These are phyloP conservation scores for Symbiodinium natans DNA, from an alignment of 73 alveolate genomes.

Conservation along the genomic window DNA sequence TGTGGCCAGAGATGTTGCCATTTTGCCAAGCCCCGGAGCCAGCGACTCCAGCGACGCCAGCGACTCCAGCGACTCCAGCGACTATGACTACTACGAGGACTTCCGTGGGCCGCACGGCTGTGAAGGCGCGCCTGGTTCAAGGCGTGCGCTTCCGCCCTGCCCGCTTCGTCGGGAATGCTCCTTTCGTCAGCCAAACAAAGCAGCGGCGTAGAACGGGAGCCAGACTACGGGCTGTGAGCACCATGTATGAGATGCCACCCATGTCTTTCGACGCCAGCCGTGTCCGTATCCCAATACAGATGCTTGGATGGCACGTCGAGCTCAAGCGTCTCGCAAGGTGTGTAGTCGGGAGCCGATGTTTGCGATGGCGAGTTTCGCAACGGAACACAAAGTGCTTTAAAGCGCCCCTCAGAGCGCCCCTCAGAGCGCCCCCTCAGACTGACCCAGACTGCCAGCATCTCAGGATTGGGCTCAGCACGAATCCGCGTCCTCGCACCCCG, in stretches of 20 bases:
- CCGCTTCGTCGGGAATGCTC: neutral
- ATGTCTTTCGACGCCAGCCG: conserved; percentile 42
- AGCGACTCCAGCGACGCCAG: neutral
- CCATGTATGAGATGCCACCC: conserved; percentile 55
- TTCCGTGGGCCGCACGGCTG: conserved; percentile 47
- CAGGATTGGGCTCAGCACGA: neutral
- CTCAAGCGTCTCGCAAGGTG: neutral
- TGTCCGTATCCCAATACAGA: conserved; percentile 31
- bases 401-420: too few species aligned
- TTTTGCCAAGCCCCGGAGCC: neutral
- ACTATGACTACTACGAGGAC: neutral
- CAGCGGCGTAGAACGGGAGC: conserved; percentile 39
- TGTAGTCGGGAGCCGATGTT: neutral
- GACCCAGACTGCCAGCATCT: too few species aligned
- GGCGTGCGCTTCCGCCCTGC: neutral
- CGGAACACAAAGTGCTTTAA: too few species aligned
- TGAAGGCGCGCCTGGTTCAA: neutral
- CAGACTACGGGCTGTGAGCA: conserved; percentile 33
- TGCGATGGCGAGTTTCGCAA: neutral
- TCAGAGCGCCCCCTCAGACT: too few species aligned
- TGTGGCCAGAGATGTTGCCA: neutral
- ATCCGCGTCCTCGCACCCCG: neutral
- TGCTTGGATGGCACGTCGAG: neutral
- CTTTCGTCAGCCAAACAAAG: neutral
- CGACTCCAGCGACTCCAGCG: neutral